These are phyloP conservation scores for Rhizophagus sp. DNA, from an alignment of 192 early-diverging fungal genomes.

Conservation along the genomic window DNA sequence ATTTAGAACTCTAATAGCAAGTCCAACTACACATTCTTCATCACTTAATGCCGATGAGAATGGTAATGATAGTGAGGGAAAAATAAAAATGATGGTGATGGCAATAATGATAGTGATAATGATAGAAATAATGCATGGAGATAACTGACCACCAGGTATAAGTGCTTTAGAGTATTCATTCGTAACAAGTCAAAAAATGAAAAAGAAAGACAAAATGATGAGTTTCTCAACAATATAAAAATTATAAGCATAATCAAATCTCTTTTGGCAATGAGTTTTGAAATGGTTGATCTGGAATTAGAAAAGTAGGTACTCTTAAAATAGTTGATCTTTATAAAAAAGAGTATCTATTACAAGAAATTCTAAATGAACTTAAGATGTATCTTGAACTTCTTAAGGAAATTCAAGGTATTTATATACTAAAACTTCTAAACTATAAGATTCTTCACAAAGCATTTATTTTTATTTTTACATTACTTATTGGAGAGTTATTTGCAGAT, in stretches of 20 bases:
- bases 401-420: slow-evolving; percentile 1
- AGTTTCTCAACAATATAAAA: too few species aligned
- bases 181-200: background rate
- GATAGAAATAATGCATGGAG: too few species aligned
- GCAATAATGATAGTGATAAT: background rate
- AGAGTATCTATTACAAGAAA: background rate
- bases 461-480: background rate
- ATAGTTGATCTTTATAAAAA: too few species aligned
- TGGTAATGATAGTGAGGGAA: too few species aligned
- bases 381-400: slow-evolving; percentile 18
- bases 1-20: too few species aligned
- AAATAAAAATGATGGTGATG: background rate
- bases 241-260: too few species aligned
- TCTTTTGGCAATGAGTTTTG: too few species aligned
- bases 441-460: slow-evolving; percentile 5
- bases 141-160: background rate
- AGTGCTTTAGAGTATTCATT: background rate
- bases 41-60: background rate
- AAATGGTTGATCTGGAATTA: too few species aligned
- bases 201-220: background rate
- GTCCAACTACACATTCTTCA: background rate
- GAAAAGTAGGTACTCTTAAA: too few species aligned
- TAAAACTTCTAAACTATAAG: slow-evolving; percentile 14
- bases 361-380: background rate
- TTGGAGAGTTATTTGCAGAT: background rate